Evolutionary conservation across 257 asterid species (phyloP).

Genomic region (Handroanthus guayacan): DNA sequence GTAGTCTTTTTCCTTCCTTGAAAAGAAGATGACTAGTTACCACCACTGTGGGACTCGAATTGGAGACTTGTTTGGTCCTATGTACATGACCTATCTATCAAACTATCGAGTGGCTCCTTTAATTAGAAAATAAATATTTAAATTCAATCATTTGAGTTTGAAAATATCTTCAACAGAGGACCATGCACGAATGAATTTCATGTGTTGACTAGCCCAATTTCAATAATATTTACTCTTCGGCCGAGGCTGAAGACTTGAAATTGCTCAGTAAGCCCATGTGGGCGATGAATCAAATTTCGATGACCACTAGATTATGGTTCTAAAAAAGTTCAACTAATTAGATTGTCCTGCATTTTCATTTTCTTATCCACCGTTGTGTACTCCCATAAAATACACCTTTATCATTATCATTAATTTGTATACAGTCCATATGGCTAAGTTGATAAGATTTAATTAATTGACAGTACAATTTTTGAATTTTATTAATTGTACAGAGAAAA

Average conservation of each 20-base stretch:
- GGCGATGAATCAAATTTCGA: conserved; percentile 30
- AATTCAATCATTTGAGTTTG: not conserved
- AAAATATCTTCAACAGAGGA: not conserved
- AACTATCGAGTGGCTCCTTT: too few relatives aligned
- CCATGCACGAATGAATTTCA: not conserved
- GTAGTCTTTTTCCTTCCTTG: too few relatives aligned
- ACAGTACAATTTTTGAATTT: not conserved
- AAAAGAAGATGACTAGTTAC: too few relatives aligned
- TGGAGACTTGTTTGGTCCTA: too few relatives aligned
- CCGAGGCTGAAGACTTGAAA: not conserved
- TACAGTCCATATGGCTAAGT: not conserved
- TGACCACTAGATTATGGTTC: conserved; percentile 3
- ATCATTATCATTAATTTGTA: not conserved
- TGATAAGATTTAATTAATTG: not conserved
- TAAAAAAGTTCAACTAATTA: conserved; percentile 14
- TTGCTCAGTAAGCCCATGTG: conserved; percentile 26
- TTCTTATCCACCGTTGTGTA: not conserved
- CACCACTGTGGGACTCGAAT: too few relatives aligned
- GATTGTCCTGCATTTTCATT: not conserved
- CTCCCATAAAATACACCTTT: not conserved
- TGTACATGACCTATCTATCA: too few relatives aligned
- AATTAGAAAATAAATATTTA: not conserved
- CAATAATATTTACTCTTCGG: not conserved
- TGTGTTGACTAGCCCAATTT: not conserved
- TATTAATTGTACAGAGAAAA: conserved; percentile 6